phyloP scores from a whole-genome alignment of 2,329 filamentous ascomycete genomes.

The Trichophyton benhamiae region DNA sequence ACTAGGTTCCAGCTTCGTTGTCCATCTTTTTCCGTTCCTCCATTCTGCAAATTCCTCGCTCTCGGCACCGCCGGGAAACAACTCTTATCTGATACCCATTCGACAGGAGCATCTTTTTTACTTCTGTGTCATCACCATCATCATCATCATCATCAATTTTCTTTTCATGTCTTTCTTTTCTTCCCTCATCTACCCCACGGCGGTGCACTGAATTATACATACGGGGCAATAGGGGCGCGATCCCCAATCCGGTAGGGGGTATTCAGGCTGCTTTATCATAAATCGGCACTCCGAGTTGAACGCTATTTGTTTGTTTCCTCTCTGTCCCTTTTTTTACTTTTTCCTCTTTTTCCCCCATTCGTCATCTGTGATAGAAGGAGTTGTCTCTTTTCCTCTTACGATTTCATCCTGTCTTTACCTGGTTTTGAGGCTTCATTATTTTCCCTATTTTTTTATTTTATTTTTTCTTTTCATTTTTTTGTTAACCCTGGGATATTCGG shows the following conservation, averaged over 20 bases:
- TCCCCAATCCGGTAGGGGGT: not conserved
- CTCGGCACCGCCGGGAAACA: not conserved
- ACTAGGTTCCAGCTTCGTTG: conserved; percentile 7
- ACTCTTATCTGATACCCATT: conserved; percentile 6
- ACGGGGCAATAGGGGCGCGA: conserved; percentile 5
- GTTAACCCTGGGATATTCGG: not conserved
- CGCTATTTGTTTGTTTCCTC: not conserved
- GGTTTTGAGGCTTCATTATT: not conserved
- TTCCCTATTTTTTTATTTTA: not conserved
- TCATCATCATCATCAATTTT: no score
- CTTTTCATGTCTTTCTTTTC: conserved; percentile 2
- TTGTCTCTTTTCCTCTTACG: not conserved
- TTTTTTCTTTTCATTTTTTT: not conserved
- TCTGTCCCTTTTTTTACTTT: not conserved
- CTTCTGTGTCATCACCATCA: not conserved
- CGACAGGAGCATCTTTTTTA: conserved; percentile 8
- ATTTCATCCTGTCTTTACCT: not conserved
- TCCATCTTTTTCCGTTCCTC: not conserved
- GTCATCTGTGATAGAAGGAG: conserved; percentile 1
- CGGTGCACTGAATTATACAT: not conserved
- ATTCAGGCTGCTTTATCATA: not conserved
- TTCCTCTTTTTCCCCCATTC: not conserved
- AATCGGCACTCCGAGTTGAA: not conserved
- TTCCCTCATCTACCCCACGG: conserved; percentile 1
- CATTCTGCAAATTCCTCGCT: not conserved